Evolutionary conservation across 2,329 filamentous ascomycete species (phyloP), one percentile per base, ranked within the genome.

Genomic region (Colletotrichum sp.): DNA sequence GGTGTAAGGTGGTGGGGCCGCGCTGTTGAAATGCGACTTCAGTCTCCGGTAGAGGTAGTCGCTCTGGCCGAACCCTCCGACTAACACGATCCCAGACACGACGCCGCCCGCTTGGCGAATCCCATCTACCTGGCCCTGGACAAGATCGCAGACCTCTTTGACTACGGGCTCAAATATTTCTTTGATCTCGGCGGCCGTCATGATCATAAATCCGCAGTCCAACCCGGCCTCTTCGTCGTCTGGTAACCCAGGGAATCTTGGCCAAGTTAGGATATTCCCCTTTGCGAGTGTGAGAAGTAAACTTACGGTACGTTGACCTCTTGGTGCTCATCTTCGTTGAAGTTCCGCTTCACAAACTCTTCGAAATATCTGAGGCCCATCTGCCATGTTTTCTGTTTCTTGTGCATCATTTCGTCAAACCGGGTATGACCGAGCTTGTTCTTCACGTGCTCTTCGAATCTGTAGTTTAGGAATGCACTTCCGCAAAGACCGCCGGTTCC

Each of bases 331-430:
- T 95, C 93, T 79, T 94, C 93, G 81, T 94, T 93, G 81, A 96
- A 96, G 80, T 95, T 96, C 16, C 94, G 90, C 84, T 96, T 96
- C 16, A 96, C 94, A 81, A 95, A 96, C 81, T 96, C 94, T 80
- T 96, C 94, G 83, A 95, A 96, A 81, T 95, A 96, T 71, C 92
- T 90, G 66, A 96, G 86, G 3, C 92, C 94, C 92, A 93, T 93
- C 82, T 93, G 94, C 94, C 94, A 96, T 1, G 93, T 95, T 84
- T 94, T 95, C 4, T 90, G 90, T 83, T 95, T 95, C 84, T 94
- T 94, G 68, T 90, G 83, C 81, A 94, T 94, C 93, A 96, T 95
- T 83, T 92, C 91, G 34, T 93, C 91, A 80, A 95, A 95, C 5
- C 90, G 87, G 38, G 89, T 89, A 48, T 89, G 87, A 2, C 94